Evolutionary conservation across 345 rosid genomes (phyloP).

Genomic region (Eucalyptus tenuipes): DNA sequence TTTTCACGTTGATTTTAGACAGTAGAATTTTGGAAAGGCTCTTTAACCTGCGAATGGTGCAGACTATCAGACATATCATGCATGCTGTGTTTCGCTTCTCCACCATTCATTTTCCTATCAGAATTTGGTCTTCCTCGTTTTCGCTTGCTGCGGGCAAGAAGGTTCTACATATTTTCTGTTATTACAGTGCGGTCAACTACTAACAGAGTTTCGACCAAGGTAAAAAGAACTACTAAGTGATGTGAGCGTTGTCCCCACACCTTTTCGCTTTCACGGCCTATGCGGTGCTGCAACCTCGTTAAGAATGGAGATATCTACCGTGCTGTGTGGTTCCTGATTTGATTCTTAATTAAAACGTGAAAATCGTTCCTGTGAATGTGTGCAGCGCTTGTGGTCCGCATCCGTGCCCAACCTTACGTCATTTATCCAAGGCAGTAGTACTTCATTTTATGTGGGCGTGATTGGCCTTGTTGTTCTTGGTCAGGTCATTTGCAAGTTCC

Average conservation of each 20-base stretch:
- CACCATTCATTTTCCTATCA: background rate
- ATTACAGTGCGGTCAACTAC: too few relatives aligned
- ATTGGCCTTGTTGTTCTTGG: background rate
- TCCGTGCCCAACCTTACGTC: too few relatives aligned
- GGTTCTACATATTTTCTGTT: background rate
- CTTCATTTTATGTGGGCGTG: background rate
- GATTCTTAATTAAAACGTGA: too few relatives aligned
- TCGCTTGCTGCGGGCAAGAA: background rate
- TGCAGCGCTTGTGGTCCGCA: too few relatives aligned
- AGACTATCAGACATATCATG: background rate
- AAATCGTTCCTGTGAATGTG: too few relatives aligned
- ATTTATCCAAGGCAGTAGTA: background rate
- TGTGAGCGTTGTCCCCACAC: background rate
- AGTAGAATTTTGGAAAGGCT: background rate
- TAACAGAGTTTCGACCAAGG: too few relatives aligned
- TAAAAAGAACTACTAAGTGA: background rate
- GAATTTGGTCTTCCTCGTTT: background rate
- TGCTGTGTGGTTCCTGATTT: too few relatives aligned
- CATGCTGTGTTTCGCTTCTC: background rate
- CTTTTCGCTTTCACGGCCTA: background rate
- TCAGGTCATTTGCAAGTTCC: background rate
- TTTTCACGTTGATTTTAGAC: too few relatives aligned
- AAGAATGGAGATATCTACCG: background rate
- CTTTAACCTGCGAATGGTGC: background rate
- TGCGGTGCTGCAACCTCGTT: background rate